Base-by-base conservation (phyloP, 228 moss, liverwort and hornwort species). In the Sphagnum fallax region DNA sequence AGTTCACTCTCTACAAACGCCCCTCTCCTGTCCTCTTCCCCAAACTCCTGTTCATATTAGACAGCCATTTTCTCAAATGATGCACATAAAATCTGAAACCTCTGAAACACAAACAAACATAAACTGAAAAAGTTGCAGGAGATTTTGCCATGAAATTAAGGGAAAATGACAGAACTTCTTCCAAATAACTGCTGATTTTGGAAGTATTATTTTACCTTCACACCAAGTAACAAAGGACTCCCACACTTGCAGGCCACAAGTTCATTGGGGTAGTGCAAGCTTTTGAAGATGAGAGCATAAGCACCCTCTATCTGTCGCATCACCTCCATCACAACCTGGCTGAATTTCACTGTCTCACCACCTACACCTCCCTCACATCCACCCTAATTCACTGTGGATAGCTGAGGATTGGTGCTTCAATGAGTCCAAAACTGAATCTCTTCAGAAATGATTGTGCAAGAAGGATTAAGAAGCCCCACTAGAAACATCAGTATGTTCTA, bases 211-310 rank as follows among this genome's bases (percentile, higher is more conserved):
- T 32, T 70, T 68, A 98, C 98, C 93, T 98, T 98, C 66, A 98
- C 87, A 63, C 93, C 98, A 14, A 98, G 72, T 16, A 98, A 82
- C 74, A 98, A 84, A 62, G 98, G 98, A 69, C 98, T 98, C 74
- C 98, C 98, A 74, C 98, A 89, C 71, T 98, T 98, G 87, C 94
- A 98, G 62, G 98, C 98, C 70, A 98, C 85, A 51, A 98, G 88
- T 81, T 98, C 98, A 65, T 78, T 92, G n/a, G 98, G 94, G 64
- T 92, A 98, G 72, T 92, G 90, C 10, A 90, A 89, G 67, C 98
- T 98, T 81, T 98, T 98, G 81, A 98, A 98, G 62, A 98, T 86
- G 16, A 98, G 90, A 50, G 98, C 98, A 83, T 98, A 98, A 4
- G 98, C 92, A 65, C 98, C 98, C 80, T 98, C 98, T 50, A 98